These are phyloP conservation scores for Kalanchoe fedtschenkoi DNA, from an alignment of 164 flowering plant species.

Conservation along the genomic window DNA sequence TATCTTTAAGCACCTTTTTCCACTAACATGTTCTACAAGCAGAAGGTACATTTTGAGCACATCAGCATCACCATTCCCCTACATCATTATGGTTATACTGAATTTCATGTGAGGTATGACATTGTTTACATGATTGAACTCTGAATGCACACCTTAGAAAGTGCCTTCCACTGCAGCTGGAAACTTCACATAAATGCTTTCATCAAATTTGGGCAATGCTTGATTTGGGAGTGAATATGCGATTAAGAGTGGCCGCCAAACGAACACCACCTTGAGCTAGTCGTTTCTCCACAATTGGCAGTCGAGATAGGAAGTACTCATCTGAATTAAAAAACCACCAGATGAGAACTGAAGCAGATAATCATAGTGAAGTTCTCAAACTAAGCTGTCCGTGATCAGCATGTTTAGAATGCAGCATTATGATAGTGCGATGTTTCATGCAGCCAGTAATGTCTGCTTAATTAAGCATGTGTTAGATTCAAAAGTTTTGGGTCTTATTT, in stretches of 20 bases:
- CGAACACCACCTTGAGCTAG: slow-evolving; percentile 87
- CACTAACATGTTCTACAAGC: not conserved
- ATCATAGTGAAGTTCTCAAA: not conserved
- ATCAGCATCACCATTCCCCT: not conserved
- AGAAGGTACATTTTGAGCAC: not conserved
- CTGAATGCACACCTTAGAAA: not conserved
- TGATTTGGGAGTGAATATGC: slow-evolving; percentile 33
- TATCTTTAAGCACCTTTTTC: not conserved
- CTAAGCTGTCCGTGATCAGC: not conserved
- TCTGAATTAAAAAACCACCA: slow-evolving; percentile 29
- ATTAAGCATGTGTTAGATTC: no score
- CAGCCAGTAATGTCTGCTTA: no score
- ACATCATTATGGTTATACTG: no score
- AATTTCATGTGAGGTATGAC: no score
- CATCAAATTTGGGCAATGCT: slow-evolving; percentile 34
- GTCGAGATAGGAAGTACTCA: slow-evolving; percentile 75
- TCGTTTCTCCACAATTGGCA: slow-evolving; percentile 79
- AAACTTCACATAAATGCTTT: not conserved
- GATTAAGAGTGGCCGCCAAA: slow-evolving; percentile 74
- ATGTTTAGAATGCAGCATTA: not conserved
- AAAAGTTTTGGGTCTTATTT: no score
- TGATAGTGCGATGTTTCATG: not conserved
- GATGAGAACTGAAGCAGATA: not conserved
- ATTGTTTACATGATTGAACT: no score
- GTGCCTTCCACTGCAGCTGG: no score